phyloP scores from a whole-genome alignment of 2,329 filamentous ascomycete genomes.

The Fusarium palustre region DNA sequence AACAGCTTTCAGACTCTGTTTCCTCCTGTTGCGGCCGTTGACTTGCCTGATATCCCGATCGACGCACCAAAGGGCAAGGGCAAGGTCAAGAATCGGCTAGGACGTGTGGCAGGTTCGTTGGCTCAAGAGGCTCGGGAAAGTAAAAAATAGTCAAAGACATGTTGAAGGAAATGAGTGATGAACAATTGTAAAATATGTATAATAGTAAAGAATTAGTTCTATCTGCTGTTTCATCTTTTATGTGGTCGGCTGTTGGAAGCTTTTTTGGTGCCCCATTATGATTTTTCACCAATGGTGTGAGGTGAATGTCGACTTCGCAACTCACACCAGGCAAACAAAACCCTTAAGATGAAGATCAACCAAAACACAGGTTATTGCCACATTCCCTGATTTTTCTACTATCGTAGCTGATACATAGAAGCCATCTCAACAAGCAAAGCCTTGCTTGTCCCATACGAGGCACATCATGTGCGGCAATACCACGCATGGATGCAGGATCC shows the following conservation, averaged over 20 bases:
- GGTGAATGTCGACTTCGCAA: slow-evolving; percentile 19
- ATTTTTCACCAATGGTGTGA: slow-evolving; percentile 27
- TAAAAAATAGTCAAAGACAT: neutral
- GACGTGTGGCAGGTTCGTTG: slow-evolving; percentile 45
- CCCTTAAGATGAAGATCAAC: slow-evolving; percentile 59
- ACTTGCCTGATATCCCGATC: slow-evolving; percentile 37
- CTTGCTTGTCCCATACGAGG: slow-evolving; percentile 85
- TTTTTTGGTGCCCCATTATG: slow-evolving; percentile 20
- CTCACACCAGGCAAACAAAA: slow-evolving; percentile 13
- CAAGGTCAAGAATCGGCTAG: slow-evolving; percentile 47
- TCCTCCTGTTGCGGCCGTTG: slow-evolving; percentile 56
- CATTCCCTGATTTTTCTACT: accelerated
- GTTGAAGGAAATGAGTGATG: slow-evolving; percentile 4
- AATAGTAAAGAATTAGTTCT: slow-evolving; percentile 17
- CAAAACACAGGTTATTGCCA: slow-evolving; percentile 55
- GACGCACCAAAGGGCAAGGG: neutral
- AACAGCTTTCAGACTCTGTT: slow-evolving; percentile 61
- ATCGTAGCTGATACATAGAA: slow-evolving; percentile 50
- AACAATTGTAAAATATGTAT: slow-evolving; percentile 37
- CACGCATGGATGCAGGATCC: slow-evolving; percentile 93
- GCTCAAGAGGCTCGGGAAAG: slow-evolving; percentile 47
- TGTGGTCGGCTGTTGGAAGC: neutral
- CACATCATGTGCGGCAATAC: slow-evolving; percentile 84
- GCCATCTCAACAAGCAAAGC: slow-evolving; percentile 74
- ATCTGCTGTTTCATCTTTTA: neutral